Evolutionary conservation across 495 filamentous ascomycete species (phyloP).

Genomic region (Cercophora newfieldiana): DNA sequence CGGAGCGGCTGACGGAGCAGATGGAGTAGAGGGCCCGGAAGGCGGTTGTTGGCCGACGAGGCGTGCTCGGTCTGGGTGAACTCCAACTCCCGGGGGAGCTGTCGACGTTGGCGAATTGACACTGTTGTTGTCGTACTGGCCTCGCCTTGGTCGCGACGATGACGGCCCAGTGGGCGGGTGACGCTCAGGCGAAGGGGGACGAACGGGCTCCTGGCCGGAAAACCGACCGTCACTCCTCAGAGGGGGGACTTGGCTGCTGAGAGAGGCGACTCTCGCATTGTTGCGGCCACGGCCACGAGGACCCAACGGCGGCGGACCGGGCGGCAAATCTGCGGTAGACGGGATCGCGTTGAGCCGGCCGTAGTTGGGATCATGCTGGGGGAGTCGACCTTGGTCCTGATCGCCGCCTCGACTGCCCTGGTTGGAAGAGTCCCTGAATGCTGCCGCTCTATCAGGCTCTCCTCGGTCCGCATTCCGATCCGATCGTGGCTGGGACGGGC

Average conservation of each 20-base stretch:
- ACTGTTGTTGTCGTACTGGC: conserved; percentile 35
- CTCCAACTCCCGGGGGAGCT: conserved; percentile 30
- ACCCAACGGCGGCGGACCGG: conserved; percentile 67
- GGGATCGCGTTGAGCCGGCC: conserved; percentile 57
- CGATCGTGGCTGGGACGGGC: conserved; percentile 20
- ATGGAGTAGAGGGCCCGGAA: conserved; percentile 4
- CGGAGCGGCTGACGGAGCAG: conserved; percentile 19
- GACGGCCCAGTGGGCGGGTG: conserved; percentile 52
- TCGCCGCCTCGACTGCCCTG: conserved; percentile 41
- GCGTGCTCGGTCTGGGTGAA: conserved; percentile 48
- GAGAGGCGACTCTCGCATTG: conserved; percentile 32
- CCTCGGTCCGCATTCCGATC: conserved; percentile 42
- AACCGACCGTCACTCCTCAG: conserved; percentile 39
- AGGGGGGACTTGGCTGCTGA: conserved; percentile 36
- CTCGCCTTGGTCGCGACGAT: conserved; percentile 42
- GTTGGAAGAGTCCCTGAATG: conserved; percentile 36
- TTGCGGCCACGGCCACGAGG: conserved; percentile 59
- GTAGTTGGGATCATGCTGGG: conserved; percentile 60
- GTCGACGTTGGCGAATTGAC: conserved; percentile 32
- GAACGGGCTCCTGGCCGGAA: conserved; percentile 34
- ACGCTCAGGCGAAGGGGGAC: conserved; percentile 46
- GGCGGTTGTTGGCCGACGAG: conserved; percentile 34
- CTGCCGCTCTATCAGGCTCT: conserved; percentile 32
- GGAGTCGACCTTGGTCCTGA: conserved; percentile 58
- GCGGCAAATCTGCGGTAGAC: conserved; percentile 44